Evolutionary conservation across 1,284 basidiomycete species (phyloP), one percentile per base, ranked within the genome.

Genomic region (Testicularia cyperi): DNA sequence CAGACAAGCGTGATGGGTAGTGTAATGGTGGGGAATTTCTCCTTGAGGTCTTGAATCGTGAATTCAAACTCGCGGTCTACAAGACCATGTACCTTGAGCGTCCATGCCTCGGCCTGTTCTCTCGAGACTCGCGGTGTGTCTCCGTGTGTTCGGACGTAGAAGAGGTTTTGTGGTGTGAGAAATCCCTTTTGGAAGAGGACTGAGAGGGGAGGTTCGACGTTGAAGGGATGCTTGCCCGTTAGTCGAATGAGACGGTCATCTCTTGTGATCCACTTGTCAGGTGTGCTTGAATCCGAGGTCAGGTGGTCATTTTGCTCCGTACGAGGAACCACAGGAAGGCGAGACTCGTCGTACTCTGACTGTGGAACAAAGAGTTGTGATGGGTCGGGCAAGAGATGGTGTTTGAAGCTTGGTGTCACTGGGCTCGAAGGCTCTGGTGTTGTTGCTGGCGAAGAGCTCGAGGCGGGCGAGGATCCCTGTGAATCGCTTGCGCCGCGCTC

Each of bases 131-230:
- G 70, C 0, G 85, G 85, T 2, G 85, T 84, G 2, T 83, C 81
- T 14, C 85, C 85, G 64, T 86, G 85, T 55, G 83, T 85, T 16
- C 85, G 81, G 15, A 86, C 85, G 65, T 82, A 86, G 74, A 84
- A 84, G n/a, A 86, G 79, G 49, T 82, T 79, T 28, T 80, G 80
- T 0, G 85, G 83, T 0, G 85, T 86, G 35, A 86, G 65, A 68
- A 86, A 86, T 15, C 85, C 80, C 4, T 79, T 77, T 7, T 77
- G 64, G 64, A 82, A 83, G 4, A 86, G 77, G 18, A 78, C 75
- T 4, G 78, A 77, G 9, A 86, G 77, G 5, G 77, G 79, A 0
- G 84, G 79, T 70, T 86, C 85, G 34, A 72, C 68, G 64, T 86
- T 86, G 79, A 83, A 84, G 0, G 84, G 85, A 68, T 85, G 85